Base-by-base conservation (phyloP, 495 filamentous ascomycete genomes). In the Parmelia sp. region DNA sequence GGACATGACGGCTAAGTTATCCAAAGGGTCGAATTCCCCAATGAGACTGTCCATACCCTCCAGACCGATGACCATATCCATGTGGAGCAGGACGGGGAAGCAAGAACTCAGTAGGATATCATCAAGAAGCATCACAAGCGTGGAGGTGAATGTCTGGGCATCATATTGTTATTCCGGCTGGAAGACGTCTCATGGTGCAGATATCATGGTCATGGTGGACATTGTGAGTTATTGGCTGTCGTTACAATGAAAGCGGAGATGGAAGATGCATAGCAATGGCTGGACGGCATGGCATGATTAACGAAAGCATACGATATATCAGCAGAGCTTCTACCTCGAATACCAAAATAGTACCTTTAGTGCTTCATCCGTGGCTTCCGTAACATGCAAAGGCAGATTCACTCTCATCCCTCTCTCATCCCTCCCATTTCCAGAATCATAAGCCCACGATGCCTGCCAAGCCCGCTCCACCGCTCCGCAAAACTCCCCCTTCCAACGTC, bases 1-100 rank as follows among this genome's bases (percentile, higher is more conserved):
- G 57, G 31, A 17, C 23, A 19, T 36, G 44, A 42, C 33, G 9
- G 56, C 71, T 74, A 27, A 76, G 62, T 56, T 15, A 45, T 3
- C 14, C 47, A 62, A 63, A 97, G 93, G 57, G 91, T 90, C 64
- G 83, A 84, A 45, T 88, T 89, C 71, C 86, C 88, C 14, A 83
- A 83, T 4, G 88, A 88, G 68, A 73, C 78, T 6, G 78, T 95
- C 21, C 65, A 70, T 5, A 82, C 84, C 3, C 77, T 97, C 58
- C 77, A 84, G 66, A 78, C 75, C 31, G 80, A 84, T 74, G 84
- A 89, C 21, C 81, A 91, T 64, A 79, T 96, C 71, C 81, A 90
- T 42, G 86, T 96, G 37, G 93, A 97, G 79, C 63, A 73, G 66
- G 90, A 96, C 73, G 73, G 75, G 10, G 83, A 84, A 66, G 84